Base-by-base conservation (phyloP, 2,329 filamentous ascomycete genomes). In the Harringtonia lauricola region DNA sequence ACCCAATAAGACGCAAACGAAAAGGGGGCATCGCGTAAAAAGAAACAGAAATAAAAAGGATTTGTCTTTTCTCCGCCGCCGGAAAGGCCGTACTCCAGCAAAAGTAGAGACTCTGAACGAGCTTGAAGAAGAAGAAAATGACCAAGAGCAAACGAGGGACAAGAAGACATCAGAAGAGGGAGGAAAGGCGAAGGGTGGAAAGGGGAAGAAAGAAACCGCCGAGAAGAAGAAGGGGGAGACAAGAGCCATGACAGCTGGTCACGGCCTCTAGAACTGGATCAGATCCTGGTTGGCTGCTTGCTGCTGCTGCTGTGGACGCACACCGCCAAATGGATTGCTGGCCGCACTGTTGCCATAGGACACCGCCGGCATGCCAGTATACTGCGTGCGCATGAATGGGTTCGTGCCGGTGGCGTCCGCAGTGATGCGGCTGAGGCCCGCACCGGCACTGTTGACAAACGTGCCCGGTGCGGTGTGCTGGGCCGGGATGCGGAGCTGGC, bases 381-480 rank as follows among this genome's bases (percentile, higher is more conserved):
- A 92, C 59, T 94, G 87, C 48, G 80, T 79, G 47, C 81, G 77
- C 54, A 94, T 67, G 67, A 96, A 98, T 1, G 92, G 92, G 58
- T 96, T 92, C 8, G 47, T 45, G 28, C 83, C 83, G 2, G 81
- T 87, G 1, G 86, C 86, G 18, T 88, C 70, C 43, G 70, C 59
- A 47, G 69, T 85, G 36, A 95, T 64, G 46, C 76, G 75, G 53
- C 79, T 78, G 45, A 86, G 66, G n/a, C 86, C 86, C 31, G 83
- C 72, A 40, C 92, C 92, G 8, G 92, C 88, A 47, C 86, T 94
- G 66, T 98, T 98, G 65, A 98, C 83, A 60, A 96, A 98, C 0
- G 86, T 94, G 22, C 90, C 92, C 0, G 92, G 92, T 1, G 92
- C 88, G 0, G 92, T 98, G 62, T 98, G 92, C 60, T 98, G 92